A percentile compares a stretch with the other conserved stretches of the same genome.
Conservation (phyloP, 2,329 filamentous ascomycete species). For the Trichophyton rubrum region DNA sequence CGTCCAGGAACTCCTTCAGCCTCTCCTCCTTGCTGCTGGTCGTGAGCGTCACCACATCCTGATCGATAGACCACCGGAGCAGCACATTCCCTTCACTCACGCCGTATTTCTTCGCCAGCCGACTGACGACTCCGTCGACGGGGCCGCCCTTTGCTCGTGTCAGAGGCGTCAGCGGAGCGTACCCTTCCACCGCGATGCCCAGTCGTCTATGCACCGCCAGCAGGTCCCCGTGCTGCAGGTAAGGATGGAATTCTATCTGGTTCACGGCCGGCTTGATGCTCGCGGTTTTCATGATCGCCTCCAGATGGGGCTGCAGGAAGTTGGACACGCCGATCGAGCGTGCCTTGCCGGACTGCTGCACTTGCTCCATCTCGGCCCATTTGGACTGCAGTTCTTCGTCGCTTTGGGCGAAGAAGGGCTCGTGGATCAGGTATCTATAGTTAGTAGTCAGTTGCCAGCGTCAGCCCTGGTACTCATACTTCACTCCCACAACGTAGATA, state of each 20-base stretch:
- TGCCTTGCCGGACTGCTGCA: slow-evolving; percentile 45
- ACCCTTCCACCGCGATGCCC: slow-evolving; percentile 32
- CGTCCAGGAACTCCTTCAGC: slow-evolving; percentile 45
- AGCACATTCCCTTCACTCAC: slow-evolving; percentile 46
- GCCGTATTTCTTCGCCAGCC: slow-evolving; percentile 48
- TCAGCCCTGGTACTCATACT: no score
- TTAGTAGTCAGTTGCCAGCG: not conserved
- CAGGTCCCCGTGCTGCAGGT: slow-evolving; percentile 35
- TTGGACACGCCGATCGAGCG: slow-evolving; percentile 53
- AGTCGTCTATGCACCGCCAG: slow-evolving; percentile 30
- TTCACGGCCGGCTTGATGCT: slow-evolving; percentile 31
- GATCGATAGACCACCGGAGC: slow-evolving; percentile 50
- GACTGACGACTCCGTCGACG: slow-evolving; percentile 39
- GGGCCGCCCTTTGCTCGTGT: slow-evolving; percentile 46
- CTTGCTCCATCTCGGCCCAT: slow-evolving; percentile 49
- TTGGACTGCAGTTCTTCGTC: slow-evolving; percentile 44
- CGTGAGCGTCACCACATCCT: slow-evolving; percentile 46
- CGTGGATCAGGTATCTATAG: slow-evolving; percentile 50
- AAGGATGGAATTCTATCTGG: slow-evolving; percentile 36
- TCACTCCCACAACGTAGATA: not conserved
- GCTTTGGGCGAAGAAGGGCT: slow-evolving; percentile 45
- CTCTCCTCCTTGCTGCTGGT: slow-evolving; percentile 50
- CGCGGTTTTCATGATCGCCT: slow-evolving; percentile 37
- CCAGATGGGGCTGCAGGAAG: slow-evolving; percentile 43
- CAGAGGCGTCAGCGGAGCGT: slow-evolving; percentile 36